phyloP scores from a whole-genome alignment of 805 yeast species.

The Grigorovia yakushimaensis region DNA sequence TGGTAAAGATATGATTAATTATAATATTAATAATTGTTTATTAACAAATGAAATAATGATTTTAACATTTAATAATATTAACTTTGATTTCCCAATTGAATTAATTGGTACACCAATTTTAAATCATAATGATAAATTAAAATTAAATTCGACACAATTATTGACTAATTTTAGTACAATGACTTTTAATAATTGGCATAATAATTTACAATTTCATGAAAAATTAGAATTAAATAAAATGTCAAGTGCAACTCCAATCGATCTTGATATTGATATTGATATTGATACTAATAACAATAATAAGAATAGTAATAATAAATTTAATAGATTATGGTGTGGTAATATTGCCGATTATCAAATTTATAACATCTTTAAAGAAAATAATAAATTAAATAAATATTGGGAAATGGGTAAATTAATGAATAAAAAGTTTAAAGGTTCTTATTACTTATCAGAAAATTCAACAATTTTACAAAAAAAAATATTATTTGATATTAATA shows the following conservation, averaged over 20 bases:
- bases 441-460: constrained; percentile 42
- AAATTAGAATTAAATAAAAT: constrained; percentile 73
- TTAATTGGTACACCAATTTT: constrained; percentile 20
- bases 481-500: constrained; percentile 12
- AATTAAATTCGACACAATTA: constrained; percentile 12
- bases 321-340: constrained; percentile 63
- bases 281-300: too few species aligned
- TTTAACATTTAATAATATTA: constrained; percentile 7
- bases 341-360: constrained; percentile 63
- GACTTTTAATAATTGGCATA: constrained; percentile 52
- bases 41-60: constrained; percentile 4
- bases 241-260: constrained; percentile 65
- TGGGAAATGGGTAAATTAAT: not conserved
- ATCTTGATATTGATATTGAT: too few species aligned
- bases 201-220: constrained; percentile 61
- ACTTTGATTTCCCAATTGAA: constrained; percentile 12
- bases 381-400: not conserved
- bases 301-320: not conserved
- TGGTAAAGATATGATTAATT: not conserved
- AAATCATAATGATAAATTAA: constrained; percentile 7
- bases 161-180: constrained; percentile 32
- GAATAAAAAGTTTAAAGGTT: constrained; percentile 13
- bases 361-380: constrained; percentile 13
- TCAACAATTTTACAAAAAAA: constrained; percentile 38
- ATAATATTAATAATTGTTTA: not conserved